Evolutionary conservation across 2,329 filamentous ascomycete genomes (phyloP), one percentile per base, ranked within the genome.

Genomic region (Sordariomycetes sp.): DNA sequence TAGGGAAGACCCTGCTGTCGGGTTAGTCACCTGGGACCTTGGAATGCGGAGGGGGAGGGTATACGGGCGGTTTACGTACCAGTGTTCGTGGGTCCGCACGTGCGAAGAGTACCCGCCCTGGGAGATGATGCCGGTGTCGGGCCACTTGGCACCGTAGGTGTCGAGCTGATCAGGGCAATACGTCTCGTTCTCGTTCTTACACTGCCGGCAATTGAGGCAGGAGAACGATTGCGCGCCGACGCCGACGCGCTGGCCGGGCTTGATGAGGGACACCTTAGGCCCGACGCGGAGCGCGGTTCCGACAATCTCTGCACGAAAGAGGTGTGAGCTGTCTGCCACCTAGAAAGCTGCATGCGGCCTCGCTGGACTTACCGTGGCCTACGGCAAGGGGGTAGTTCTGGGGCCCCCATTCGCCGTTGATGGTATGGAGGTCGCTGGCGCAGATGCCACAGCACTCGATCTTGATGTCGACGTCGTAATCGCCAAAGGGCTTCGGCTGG

Each of bases 401-500:
- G 42, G 73, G 70, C 58, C 79, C 81, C 82, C 82, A 86, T 59
- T 82, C 81, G 61, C 81, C 80, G 62, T 68, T 81, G 64, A 86
- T 75, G 53, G 81, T 85, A 69, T 86, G 84, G 34, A 87, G 72
- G 65, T 88, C 84, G 62, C 79, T 84, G 60, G 82, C 80, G 66
- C 85, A 87, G 52, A 87, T 75, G 64, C 87, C 86, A 66, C 86
- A 90, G 64, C 80, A 83, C 64, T 89, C 82, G 65, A 94, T 86
- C 74, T 89, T 86, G 70, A 95, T 80, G 66, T 94, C 88, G 63
- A 94, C 81, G 67, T 94, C 88, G 70, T 87, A 79, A 66, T 90
- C 86, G 60, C 87, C 66, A 90, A 92, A 20, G 84, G 85, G 87
- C 75, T 95, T 94, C 59, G 91, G 84, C 64, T 84, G 80, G 75